Evolutionary conservation across 306 rosid genomes (phyloP).

Genomic region (Citrullus amarus): DNA sequence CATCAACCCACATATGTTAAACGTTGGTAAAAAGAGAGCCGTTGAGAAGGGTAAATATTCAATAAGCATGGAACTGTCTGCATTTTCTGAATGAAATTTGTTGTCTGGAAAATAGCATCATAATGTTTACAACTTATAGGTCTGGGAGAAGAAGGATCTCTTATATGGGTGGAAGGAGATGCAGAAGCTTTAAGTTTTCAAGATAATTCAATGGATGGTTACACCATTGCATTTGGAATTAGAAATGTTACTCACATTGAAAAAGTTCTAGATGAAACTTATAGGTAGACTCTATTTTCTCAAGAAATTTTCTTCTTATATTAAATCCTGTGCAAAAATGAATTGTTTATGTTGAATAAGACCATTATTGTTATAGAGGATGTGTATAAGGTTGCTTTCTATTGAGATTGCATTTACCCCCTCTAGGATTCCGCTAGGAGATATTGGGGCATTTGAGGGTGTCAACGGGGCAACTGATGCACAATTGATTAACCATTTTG

Average conservation of each 20-base stretch:
- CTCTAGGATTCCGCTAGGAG: neutral
- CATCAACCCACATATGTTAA: slow-evolving; percentile 79
- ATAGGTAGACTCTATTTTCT: slow-evolving; percentile 35
- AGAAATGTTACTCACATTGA: slow-evolving; percentile 93
- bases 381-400: neutral
- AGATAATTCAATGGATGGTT: slow-evolving; percentile 85
- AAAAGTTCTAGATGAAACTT: slow-evolving; percentile 74
- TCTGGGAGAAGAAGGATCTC: slow-evolving; percentile 57
- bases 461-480: neutral
- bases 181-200: slow-evolving; percentile 64
- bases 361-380: neutral
- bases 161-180: slow-evolving; percentile 80
- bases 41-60: slow-evolving; percentile 49
- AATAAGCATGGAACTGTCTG: slow-evolving; percentile 7
- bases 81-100: slow-evolving; percentile 3
- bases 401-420: neutral
- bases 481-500: neutral
- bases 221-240: slow-evolving; percentile 94
- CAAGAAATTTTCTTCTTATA: slow-evolving; percentile 8
- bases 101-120: neutral
- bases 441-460: neutral
- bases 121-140: slow-evolving; percentile 33
- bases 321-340: neutral
- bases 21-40: slow-evolving; percentile 69
- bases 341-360: neutral